phyloP scores from a whole-genome alignment of 2,329 filamentous ascomycete genomes.

The Fusarium austroafricanum region DNA sequence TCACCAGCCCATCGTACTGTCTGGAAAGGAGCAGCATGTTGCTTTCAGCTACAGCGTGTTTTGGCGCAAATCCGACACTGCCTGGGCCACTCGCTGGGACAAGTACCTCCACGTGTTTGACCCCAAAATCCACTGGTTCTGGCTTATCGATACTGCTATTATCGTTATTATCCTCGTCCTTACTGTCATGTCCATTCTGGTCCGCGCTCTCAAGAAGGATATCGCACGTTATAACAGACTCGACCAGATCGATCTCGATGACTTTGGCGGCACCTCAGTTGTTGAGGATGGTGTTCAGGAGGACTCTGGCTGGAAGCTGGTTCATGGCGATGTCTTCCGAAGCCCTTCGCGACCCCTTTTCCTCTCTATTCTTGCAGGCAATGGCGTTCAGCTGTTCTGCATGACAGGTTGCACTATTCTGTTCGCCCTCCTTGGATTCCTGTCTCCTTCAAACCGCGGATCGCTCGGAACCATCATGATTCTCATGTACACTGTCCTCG shows the following conservation, averaged over 20 bases:
- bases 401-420: conserved; percentile 96
- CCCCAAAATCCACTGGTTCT: conserved; percentile 99
- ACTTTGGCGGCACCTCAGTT: conserved; percentile 81
- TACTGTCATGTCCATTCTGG: conserved; percentile 91
- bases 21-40: conserved; percentile 69
- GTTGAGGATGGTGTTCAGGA: conserved; percentile 95
- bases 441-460: conserved; percentile 95
- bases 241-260: conserved; percentile 90
- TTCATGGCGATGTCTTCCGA: conserved; percentile 97
- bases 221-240: conserved; percentile 97
- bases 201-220: conserved; percentile 90
- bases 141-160: conserved; percentile 93
- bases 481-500: conserved; percentile 91
- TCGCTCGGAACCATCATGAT: conserved; percentile 94
- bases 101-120: conserved; percentile 98
- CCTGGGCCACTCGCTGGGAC: conserved; percentile 98
- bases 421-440: conserved; percentile 92
- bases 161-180: conserved; percentile 92
- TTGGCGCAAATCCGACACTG: conserved; percentile 85
- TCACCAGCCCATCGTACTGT: conserved; percentile 71
- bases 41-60: conserved; percentile 93
- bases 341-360: conserved; percentile 84
- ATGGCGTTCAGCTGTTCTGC: conserved; percentile 95
- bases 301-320: conserved; percentile 98
- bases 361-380: conserved; percentile 88